Evolutionary conservation across 1,284 basidiomycete genomes (phyloP), one percentile per base, ranked within the genome.

Genomic region (Boletus holoroseus): DNA sequence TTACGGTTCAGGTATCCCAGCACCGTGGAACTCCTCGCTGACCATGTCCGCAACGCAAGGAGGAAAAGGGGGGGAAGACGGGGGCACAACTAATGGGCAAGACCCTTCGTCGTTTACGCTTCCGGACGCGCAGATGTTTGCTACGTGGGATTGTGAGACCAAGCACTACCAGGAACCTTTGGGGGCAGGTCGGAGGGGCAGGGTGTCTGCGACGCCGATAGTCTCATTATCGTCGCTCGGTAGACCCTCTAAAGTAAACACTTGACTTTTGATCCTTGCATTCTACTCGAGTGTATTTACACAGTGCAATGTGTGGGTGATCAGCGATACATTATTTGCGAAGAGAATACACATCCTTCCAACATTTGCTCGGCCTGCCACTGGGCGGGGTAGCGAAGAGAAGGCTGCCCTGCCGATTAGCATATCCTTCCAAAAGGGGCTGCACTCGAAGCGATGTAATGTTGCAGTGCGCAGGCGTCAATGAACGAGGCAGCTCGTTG

Each of bases 81-180:
- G 49, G 11, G 31, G 13, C 57, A 53, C 48, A 66, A 62, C 56
- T 62, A 70, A 50, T 13, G 67, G 62, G 16, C 55, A 73, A 66
- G 57, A 71, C 56, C 57, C 64, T 30, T 47, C 64, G 47, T 56
- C 62, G 72, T 74, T 56, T 62, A 74, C 41, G 36, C 69, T 88
- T 24, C 81, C 83, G 0, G 85, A 88, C 55, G 87, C 87, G 12
- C 71, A 77, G 43, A 63, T 87, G 52, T 86, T 74, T 60, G 81
- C 84, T 41, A 88, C 86, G 18, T 89, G 86, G 86, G 82, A 85
- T 49, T 84, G 78, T 55, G 85, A 89, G 58, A 62, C 68, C 39
- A 87, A 86, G 68, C 78, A 78, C 54, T 83, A 73, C 62, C 73
- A 72, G 50, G 73, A 78, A n/a, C 72, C 78, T n/a, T 59, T 82